A percentile compares a stretch with the other conserved stretches of the same genome.
Evolutionary conservation across 2,329 filamentous ascomycete species (phyloP).

Genomic region (Aaosphaeria arxii): DNA sequence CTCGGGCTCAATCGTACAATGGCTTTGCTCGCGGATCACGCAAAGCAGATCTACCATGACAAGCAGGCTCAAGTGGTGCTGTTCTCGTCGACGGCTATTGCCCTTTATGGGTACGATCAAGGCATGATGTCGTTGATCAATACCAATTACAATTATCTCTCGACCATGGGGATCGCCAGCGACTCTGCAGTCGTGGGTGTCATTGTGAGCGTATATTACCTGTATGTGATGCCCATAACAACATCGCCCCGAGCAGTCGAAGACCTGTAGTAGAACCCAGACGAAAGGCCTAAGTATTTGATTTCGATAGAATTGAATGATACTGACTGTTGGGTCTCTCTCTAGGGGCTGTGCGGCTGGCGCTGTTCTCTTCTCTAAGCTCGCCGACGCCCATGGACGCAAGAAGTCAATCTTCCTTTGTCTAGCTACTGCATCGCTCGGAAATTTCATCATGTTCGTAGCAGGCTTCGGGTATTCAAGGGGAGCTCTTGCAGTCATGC

Average conservation of each 20-base stretch:
- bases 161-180: conserved; percentile 54
- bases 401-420: conserved; percentile 57
- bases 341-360: conserved; percentile 51
- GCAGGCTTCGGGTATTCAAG: conserved; percentile 48
- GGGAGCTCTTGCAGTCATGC: conserved; percentile 47
- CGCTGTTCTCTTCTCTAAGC: conserved; percentile 55
- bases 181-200: conserved; percentile 55
- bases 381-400: conserved; percentile 54
- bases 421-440: conserved; percentile 52
- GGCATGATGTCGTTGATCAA: conserved; percentile 56
- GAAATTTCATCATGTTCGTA: conserved; percentile 61
- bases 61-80: conserved; percentile 50
- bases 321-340: no score
- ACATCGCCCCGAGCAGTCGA: not conserved
- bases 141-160: conserved; percentile 54
- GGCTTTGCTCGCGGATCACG: conserved; percentile 12
- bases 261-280: not conserved
- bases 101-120: conserved; percentile 51
- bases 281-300: not conserved
- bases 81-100: conserved; percentile 54
- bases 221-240: conserved; percentile 19
- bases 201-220: conserved; percentile 61
- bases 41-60: conserved; percentile 23
- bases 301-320: not conserved
- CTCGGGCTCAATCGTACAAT: conserved; percentile 1